phyloP scores from a whole-genome alignment of 352 stramenopile species.

The Phytopythium oedochilum region DNA sequence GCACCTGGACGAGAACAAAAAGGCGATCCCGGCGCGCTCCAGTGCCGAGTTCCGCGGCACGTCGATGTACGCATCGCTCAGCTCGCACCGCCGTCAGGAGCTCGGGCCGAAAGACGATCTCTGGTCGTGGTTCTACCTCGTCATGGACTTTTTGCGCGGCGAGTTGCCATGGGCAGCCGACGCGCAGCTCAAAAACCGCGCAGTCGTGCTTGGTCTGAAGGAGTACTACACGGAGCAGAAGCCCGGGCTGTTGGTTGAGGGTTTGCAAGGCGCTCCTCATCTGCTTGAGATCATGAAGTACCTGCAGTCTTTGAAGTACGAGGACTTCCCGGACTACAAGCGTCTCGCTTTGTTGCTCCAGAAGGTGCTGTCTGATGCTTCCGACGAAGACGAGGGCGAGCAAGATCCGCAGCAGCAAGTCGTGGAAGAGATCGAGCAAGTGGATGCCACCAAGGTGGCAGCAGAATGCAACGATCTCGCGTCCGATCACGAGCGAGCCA shows the following conservation, averaged over 20 bases:
- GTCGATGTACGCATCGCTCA: conserved; percentile 88
- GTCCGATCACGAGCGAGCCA: conserved; percentile 42
- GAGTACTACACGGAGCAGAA: conserved; percentile 81
- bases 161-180: conserved; percentile 80
- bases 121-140: conserved; percentile 88
- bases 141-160: conserved; percentile 86
- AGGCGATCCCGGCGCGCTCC: conserved; percentile 50
- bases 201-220: conserved; percentile 77
- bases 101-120: conserved; percentile 83
- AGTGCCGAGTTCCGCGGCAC: conserved; percentile 85
- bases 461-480: conserved; percentile 4
- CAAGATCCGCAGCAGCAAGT: conserved; percentile 1
- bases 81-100: conserved; percentile 72
- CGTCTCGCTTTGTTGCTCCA: conserved; percentile 30
- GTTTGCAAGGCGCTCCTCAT: conserved; percentile 56
- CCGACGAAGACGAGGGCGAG: conserved; percentile 4
- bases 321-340: conserved; percentile 70
- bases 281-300: conserved; percentile 79
- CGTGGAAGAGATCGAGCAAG: neutral
- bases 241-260: conserved; percentile 64
- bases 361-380: conserved; percentile 22
- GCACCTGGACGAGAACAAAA: conserved; percentile 55
- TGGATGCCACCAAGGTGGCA: neutral
- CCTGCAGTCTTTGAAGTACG: conserved; percentile 66
- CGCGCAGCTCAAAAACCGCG: conserved; percentile 79